These are phyloP conservation scores for Zoysia pacifica DNA, from an alignment of 176 grass and related monocot genomes.

Conservation along the genomic window DNA sequence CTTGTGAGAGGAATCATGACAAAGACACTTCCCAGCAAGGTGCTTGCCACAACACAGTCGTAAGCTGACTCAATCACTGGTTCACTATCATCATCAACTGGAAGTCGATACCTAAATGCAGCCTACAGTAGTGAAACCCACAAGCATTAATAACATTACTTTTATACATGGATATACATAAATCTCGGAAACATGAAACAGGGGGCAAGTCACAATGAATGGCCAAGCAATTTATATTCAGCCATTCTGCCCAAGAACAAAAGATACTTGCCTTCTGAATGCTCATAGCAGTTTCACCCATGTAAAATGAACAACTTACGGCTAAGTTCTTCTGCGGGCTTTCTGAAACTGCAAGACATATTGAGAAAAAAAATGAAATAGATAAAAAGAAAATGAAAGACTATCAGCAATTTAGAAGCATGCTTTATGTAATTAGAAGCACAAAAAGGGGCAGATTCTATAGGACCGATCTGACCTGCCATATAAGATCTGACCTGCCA, in stretches of 20 bases:
- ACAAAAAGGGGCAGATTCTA: neutral
- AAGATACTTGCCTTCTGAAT: conserved; percentile 73
- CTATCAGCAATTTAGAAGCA: neutral
- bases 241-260: conserved; percentile 14
- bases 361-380: conserved; percentile 2
- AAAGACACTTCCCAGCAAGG: conserved; percentile 87
- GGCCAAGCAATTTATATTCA: neutral
- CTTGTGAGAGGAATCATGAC: conserved; percentile 85
- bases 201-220: neutral
- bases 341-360: conserved; percentile 72
- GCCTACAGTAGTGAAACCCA: conserved; percentile 54
- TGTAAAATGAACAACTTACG: conserved; percentile 91
- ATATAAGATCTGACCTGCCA: too few species aligned
- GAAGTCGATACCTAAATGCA: conserved; percentile 83
- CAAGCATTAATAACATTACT: conserved; percentile 23
- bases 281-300: conserved; percentile 96
- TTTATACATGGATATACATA: conserved; percentile 16
- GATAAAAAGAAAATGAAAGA: conserved; percentile 12
- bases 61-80: conserved; percentile 65
- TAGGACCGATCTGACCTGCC: too few species aligned
- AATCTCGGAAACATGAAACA: neutral
- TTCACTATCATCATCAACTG: conserved; percentile 71
- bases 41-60: conserved; percentile 82
- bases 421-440: neutral
- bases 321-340: conserved; percentile 86